A percentile compares a stretch with the other conserved stretches of the same genome.
These are phyloP conservation scores for Porphyrellus sp. DNA, from an alignment of 1,284 basidiomycete genomes.

Conservation along the genomic window DNA sequence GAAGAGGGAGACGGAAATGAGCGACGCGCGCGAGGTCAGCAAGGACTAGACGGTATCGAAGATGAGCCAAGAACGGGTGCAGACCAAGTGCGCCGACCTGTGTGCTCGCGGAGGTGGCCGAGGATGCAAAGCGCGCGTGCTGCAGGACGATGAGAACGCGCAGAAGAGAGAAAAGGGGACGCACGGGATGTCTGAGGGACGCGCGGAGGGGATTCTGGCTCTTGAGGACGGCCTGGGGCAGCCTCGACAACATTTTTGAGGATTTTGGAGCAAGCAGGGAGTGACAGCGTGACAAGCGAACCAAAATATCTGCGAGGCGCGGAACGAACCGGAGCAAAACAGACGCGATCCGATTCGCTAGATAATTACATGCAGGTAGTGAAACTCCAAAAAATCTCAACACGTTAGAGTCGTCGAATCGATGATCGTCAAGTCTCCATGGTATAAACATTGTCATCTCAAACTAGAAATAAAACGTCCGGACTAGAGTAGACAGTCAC, in stretches of 20 bases:
- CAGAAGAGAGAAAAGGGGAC: neutral
- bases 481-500: constrained; percentile 70
- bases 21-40: constrained; percentile 72
- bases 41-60: constrained; percentile 39
- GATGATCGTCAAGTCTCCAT: constrained; percentile 9
- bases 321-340: constrained; percentile 36
- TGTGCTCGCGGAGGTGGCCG: constrained; percentile 51
- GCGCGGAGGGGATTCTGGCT: constrained; percentile 30
- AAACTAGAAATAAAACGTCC: constrained; percentile 1
- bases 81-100: constrained; percentile 47
- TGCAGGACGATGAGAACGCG: constrained; percentile 21
- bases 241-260: constrained; percentile 73
- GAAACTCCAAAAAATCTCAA: constrained; percentile 10
- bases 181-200: constrained; percentile 38
- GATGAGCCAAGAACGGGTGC: neutral
- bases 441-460: constrained; percentile 19
- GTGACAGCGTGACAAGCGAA: constrained; percentile 26
- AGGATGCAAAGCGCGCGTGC: constrained; percentile 69
- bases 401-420: constrained; percentile 21
- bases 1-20: constrained; percentile 75
- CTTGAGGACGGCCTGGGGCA: constrained; percentile 64
- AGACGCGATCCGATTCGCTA: constrained; percentile 21
- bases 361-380: constrained; percentile 33
- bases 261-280: constrained; percentile 39
- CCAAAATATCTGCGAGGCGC: constrained; percentile 14